phyloP scores from a whole-genome alignment of 1,284 basidiomycete genomes.

The Microbotryum violaceum region DNA sequence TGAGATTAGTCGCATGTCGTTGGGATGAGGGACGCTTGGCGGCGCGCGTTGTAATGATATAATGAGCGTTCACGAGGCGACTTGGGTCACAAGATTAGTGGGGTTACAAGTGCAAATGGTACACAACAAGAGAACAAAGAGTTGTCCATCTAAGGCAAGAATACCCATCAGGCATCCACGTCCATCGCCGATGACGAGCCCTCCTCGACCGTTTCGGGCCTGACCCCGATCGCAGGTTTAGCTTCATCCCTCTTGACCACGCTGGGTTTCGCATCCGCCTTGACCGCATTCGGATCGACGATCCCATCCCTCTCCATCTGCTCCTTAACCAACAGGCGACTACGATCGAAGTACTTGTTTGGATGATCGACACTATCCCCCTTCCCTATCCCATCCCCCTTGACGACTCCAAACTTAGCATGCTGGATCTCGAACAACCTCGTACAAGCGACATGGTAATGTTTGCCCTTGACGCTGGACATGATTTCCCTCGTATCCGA shows the following conservation, averaged over 20 bases:
- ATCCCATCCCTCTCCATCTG: slow-evolving; percentile 3
- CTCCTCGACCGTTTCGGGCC: no score
- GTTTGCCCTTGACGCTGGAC: slow-evolving; percentile 66
- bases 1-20: slow-evolving; percentile 5
- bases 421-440: slow-evolving; percentile 95
- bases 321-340: slow-evolving; percentile 9
- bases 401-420: slow-evolving; percentile 60
- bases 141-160: no score
- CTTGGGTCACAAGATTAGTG: no score
- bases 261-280: no score
- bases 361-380: slow-evolving; percentile 92
- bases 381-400: slow-evolving; percentile 78
- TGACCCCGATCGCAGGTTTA: no score
- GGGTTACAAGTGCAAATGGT: no score
- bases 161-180: no score
- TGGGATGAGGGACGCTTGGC: background rate
- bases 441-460: slow-evolving; percentile 96
- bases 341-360: slow-evolving; percentile 59
- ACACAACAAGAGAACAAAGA: no score
- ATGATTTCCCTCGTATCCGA: slow-evolving; percentile 83
- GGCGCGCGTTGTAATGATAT: no score
- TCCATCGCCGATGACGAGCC: no score
- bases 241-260: no score
- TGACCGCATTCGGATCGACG: background rate
- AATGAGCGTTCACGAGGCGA: no score